Conservation (phyloP, 495 filamentous ascomycete species). For the Penicillium ochrochloron region DNA sequence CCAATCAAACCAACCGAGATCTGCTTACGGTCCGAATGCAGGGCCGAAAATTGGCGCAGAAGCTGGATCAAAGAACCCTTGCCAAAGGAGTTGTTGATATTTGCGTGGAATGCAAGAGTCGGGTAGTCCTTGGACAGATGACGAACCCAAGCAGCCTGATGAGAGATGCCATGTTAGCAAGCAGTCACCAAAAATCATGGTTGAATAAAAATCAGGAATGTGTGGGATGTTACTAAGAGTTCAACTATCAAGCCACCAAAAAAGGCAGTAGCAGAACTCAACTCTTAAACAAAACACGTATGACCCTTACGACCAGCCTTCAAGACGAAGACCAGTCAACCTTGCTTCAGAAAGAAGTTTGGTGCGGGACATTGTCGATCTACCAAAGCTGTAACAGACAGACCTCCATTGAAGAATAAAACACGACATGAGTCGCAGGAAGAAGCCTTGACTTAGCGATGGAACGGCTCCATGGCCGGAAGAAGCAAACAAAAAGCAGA, state of each 20-base stretch:
- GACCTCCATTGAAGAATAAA: constrained; percentile 67
- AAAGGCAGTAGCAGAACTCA: constrained; percentile 66
- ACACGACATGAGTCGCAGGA: constrained; percentile 53
- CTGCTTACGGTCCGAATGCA: constrained; percentile 91
- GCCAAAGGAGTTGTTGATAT: constrained; percentile 89
- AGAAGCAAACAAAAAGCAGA: constrained; percentile 23
- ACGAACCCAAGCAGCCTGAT: constrained; percentile 84
- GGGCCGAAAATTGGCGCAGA: constrained; percentile 87
- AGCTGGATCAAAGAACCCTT: constrained; percentile 80
- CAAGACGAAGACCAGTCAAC: constrained; percentile 85
- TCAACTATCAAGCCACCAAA: constrained; percentile 62
- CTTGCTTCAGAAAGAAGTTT: constrained; percentile 63
- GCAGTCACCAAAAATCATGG: constrained; percentile 28
- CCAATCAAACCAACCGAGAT: constrained; percentile 88
- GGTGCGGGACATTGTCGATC: constrained; percentile 77
- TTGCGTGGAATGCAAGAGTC: constrained; percentile 91
- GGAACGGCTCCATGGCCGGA: constrained; percentile 42
- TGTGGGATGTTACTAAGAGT: constrained; percentile 99
- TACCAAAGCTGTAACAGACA: constrained; percentile 99
- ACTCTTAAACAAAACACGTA: constrained; percentile 84
- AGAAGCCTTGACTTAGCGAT: constrained; percentile 98
- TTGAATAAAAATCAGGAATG: constrained; percentile 54
- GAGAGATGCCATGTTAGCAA: constrained; percentile 46
- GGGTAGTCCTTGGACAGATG: constrained; percentile 83
- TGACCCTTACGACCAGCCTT: constrained; percentile 59